Percentiles rank a stretch among this genome's conserved stretches.
phyloP scores from a whole-genome alignment of 2,329 filamentous ascomycete genomes.

The Penicillium sp. region DNA sequence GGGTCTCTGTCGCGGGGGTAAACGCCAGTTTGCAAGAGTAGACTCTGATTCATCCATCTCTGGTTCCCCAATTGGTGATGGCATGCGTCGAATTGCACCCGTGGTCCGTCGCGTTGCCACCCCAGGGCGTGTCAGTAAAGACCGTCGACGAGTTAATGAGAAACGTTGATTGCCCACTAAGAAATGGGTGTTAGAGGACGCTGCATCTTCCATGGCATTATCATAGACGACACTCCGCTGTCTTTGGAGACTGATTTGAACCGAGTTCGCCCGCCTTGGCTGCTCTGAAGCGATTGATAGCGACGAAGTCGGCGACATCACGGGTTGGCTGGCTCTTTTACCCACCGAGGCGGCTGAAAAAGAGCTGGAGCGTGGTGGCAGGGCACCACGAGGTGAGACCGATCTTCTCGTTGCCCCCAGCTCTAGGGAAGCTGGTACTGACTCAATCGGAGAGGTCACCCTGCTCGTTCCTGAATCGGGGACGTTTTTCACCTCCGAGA shows the following conservation, averaged over 20 bases:
- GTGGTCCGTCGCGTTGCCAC: conserved; percentile 37
- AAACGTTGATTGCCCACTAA: conserved; percentile 34
- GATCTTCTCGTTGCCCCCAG: neutral
- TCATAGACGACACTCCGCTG: conserved; percentile 26
- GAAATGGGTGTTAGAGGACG: conserved; percentile 35
- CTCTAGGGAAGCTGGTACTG: conserved; percentile 1
- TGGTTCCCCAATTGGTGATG: conserved; percentile 26
- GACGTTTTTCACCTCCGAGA: conserved; percentile 19
- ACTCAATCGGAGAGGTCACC: conserved; percentile 16
- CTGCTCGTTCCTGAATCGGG: conserved; percentile 11
- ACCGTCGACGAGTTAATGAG: conserved; percentile 39
- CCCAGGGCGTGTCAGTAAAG: conserved; percentile 36
- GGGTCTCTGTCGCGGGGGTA: conserved; percentile 17
- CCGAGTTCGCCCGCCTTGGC: conserved; percentile 31
- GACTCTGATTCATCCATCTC: conserved; percentile 14
- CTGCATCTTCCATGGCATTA: conserved; percentile 26
- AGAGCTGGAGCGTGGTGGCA: conserved; percentile 10
- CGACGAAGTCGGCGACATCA: conserved; percentile 11
- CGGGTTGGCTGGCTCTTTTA: conserved; percentile 24
- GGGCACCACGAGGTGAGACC: neutral
- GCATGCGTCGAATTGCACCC: conserved; percentile 20
- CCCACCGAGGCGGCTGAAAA: conserved; percentile 19
- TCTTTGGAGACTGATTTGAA: conserved; percentile 27
- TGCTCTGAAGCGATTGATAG: conserved; percentile 14
- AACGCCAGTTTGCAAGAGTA: conserved; percentile 19